These are phyloP conservation scores for Pythium rishiriense DNA, from an alignment of 352 stramenopile species.

Conservation along the genomic window DNA sequence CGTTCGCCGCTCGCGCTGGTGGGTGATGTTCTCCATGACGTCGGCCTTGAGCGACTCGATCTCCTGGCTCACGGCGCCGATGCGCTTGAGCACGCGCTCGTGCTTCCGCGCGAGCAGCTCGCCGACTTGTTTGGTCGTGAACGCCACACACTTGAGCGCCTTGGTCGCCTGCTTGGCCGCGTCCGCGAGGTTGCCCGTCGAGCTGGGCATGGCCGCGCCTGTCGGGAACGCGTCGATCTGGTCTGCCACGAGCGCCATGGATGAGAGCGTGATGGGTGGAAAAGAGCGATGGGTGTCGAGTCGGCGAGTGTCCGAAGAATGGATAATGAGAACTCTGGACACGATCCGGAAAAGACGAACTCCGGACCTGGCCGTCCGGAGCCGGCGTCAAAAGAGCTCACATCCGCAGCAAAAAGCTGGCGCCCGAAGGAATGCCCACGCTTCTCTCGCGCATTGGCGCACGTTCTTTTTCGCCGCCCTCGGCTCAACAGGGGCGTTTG, in stretches of 20 bases:
- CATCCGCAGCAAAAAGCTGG: neutral
- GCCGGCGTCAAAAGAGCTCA: neutral
- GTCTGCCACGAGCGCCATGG: slow-evolving; percentile 4
- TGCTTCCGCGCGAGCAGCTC: slow-evolving; percentile 56
- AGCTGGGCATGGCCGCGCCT: neutral
- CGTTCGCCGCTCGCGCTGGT: slow-evolving; percentile 44
- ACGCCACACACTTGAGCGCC: slow-evolving; percentile 63
- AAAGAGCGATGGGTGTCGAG: too few species aligned
- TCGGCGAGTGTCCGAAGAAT: neutral
- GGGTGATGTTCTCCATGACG: slow-evolving; percentile 51
- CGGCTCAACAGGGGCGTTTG: neutral
- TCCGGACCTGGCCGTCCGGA: neutral
- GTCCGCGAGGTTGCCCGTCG: slow-evolving; percentile 26
- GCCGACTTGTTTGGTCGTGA: slow-evolving; percentile 59
- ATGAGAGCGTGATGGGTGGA: neutral
- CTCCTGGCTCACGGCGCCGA: slow-evolving; percentile 45
- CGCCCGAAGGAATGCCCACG: neutral
- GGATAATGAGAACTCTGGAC: neutral
- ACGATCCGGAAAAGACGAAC: neutral
- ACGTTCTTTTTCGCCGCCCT: slow-evolving; percentile 1
- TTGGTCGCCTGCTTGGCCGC: slow-evolving; percentile 64
- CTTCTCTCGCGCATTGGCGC: neutral
- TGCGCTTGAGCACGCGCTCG: slow-evolving; percentile 45
- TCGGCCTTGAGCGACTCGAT: slow-evolving; percentile 53
- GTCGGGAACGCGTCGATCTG: slow-evolving; percentile 7